Evolutionary conservation across 225 moss, liverwort and hornwort species (phyloP), one percentile per base, ranked within the genome.

Genomic region (Polytrichum commune): DNA sequence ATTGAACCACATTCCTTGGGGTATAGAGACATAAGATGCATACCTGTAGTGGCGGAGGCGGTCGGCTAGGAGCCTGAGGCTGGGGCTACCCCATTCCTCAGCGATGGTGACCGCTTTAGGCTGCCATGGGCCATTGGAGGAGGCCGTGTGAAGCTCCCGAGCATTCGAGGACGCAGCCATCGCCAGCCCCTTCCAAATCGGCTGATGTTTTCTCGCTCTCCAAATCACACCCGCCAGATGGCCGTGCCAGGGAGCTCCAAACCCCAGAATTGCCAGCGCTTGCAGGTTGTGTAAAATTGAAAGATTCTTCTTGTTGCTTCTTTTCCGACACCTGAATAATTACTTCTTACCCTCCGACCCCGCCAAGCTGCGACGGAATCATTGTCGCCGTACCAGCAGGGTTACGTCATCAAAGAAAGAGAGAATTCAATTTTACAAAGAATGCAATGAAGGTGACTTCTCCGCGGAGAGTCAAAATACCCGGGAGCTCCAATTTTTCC

Each of bases 1-100:
- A 38, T 38, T 38, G 38, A 38, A 10, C 38, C 38, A 13, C 9
- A 38, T 38, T 3, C 13, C 9, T 10, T 38, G 13, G 10, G 13
- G 9, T 9, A 8, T 33, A 33, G 33, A 38, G 10, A 38, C 38
- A 38, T 10, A 38, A 46, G 46, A 46, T 46, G 46, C 13, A 29
- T 57, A 83, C 86, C 86, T 80, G 83, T 86, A 86, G 62, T 86
- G 78, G 16, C 86, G 86, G 62, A 86, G 86, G 54, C 83, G 81
- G 6, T 86, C 86, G 18, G 83, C 86, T 46, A 86, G 80, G 53
- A 78, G 24, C 66, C 66, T 74, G 9, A 86, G 83, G 6, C 69
- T 76, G 0, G 81, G 65, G 65, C 73, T 76, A 32, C 73, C 80
- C 86, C 86, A 78, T 72, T 71, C 74, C n/a, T 83, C 80, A 20